These are phyloP conservation scores for Rhodotorula sp. DNA, from an alignment of 1,284 basidiomycete genomes.

Conservation along the genomic window DNA sequence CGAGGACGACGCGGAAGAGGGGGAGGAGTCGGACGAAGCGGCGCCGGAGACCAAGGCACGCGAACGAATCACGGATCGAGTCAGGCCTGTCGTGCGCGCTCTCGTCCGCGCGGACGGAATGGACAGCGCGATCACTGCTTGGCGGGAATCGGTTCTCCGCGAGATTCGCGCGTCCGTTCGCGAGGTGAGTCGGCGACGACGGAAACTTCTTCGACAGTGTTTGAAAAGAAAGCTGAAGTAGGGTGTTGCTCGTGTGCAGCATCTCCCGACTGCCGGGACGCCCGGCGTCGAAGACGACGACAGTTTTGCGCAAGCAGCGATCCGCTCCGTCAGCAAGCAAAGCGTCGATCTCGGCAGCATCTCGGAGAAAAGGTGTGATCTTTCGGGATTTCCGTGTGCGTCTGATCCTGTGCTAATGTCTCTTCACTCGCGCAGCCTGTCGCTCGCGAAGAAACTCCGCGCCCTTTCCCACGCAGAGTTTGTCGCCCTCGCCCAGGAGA, in stretches of 20 bases:
- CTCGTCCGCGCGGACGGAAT: constrained; percentile 72
- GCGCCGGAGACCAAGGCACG: constrained; percentile 2
- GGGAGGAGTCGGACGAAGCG: neutral
- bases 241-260: neutral
- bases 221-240: neutral
- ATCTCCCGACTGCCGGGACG: constrained; percentile 26
- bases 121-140: constrained; percentile 67
- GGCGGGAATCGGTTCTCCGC: constrained; percentile 71
- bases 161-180: constrained; percentile 65
- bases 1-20: constrained; percentile 44
- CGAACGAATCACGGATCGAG: constrained; percentile 45
- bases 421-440: constrained; percentile 48
- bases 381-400: too few relatives aligned
- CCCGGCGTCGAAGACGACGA: constrained; percentile 34
- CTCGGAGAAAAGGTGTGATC: constrained; percentile 52
- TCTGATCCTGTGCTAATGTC: constrained; percentile 9
- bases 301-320: constrained; percentile 26
- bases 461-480: constrained; percentile 70
- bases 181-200: constrained; percentile 44
- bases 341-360: constrained; percentile 34
- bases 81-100: constrained; percentile 67
- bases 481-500: constrained; percentile 60
- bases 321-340: constrained; percentile 28
- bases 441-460: constrained; percentile 62
- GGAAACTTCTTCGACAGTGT: neutral